Evolutionary conservation across 2,329 filamentous ascomycete genomes (phyloP), one percentile per base, ranked within the genome.

Genomic region (Colletotrichum incanum): DNA sequence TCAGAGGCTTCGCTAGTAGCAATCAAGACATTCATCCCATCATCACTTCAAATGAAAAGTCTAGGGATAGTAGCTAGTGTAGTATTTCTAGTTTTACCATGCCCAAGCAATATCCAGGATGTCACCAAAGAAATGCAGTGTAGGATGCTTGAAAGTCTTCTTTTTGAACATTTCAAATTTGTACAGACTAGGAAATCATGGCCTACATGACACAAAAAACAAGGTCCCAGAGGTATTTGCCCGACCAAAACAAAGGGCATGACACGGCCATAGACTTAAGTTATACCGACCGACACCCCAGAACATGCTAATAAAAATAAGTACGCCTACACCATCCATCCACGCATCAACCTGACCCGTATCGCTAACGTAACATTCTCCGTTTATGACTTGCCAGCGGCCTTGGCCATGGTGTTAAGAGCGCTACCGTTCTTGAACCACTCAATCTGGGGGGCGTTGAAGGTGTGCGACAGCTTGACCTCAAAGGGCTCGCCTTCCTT

Each of bases 401-500:
- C 72, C 91, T 96, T 97, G 77, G 96, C 95, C 96, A 99, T 99
- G 79, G 95, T 98, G 92, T 99, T 99, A 77, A 99, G 89, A 67
- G 96, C 96, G 80, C 93, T 95, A 77, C 96, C 96, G 84, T 98
- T 97, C 90, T 95, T 95, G 91, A 99, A 99, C 96, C 96, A 99
- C 87, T 98, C 93, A 75, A 99, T 93, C 88, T 99, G 96, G 78
- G 93, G 91, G 83, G 94, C 94, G 90, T 99, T 99, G 92, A 98
- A 99, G 76, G 96, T 99, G 88, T 99, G 96, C 77, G 90, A 89
- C 78, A 99, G 92, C 85, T 93, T 89, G 78, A 98, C 82, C 76
- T 98, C 93, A 85, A 94, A 98, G 34, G 92, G 69, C 80, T 67
- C 71, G 76, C 95, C 95, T 77, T 96, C 90, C 87, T 94, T 94